Base-by-base conservation (phyloP, 2,329 filamentous ascomycete species). In the Calonectria hongkongensis region DNA sequence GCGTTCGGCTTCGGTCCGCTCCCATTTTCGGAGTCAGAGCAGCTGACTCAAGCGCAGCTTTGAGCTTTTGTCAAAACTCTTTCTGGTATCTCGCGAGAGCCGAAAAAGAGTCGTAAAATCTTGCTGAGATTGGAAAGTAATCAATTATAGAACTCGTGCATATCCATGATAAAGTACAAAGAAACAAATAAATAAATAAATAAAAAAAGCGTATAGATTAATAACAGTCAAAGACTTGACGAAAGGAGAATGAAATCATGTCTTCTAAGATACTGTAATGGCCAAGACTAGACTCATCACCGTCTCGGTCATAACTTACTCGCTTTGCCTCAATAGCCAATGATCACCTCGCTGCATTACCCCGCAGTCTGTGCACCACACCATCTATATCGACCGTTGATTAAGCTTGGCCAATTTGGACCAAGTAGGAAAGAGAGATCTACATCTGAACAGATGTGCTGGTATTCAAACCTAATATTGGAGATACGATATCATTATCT, bases 321-420 rank as follows among this genome's bases (percentile, higher is more conserved):
- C 8, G 15, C 4, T 18, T 8, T 36, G 15, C n/a, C 3, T 41
- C 4, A 2, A 6, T 25, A 18, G 27, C 54, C 54, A 60, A 60
- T 60, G 36, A 27, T 13, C 33, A 41, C 12, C 16, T 41, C 21
- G 33, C 15, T 41, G 5, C 13, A 16, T 60, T 60, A 60, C 54
- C 54, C 54, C 54, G 36, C 54, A 36, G 54, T 60, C 54, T 60
- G 54, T 60, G 54, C 54, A 41, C 54, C 54, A 60, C 54, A 41
- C 54, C 54, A 60, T 27, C 13, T 21, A 25, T 36, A 60, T 60
- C 54, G 33, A 60, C 54, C 21, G 21, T 25, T 60, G 54, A 39
- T 33, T 60, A n/a, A 28, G 13, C 54, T 43, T 60, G 54, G 6
- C 54, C 54, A 16, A 60, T 41, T 60, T 60, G 13, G 36, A 18